These are phyloP conservation scores for Candolleomyces eurysporus DNA, from an alignment of 768 basidiomycete genomes.

Conservation along the genomic window DNA sequence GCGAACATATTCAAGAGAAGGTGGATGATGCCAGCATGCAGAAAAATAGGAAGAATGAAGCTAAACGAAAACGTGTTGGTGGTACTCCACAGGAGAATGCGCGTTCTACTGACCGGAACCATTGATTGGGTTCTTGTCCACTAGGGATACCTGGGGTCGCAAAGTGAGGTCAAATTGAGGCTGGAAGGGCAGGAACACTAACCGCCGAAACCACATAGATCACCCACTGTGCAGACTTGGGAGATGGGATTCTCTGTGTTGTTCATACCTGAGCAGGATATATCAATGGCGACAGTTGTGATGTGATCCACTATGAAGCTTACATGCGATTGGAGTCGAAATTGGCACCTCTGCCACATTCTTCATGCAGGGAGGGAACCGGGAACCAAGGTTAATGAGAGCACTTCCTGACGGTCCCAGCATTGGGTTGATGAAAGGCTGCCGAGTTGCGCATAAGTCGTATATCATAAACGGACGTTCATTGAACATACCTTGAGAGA, in stretches of 20 bases:
- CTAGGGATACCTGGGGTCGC: not conserved
- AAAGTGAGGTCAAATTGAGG: not conserved
- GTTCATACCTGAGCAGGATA: conserved; percentile 59
- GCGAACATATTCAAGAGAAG: conserved; percentile 87
- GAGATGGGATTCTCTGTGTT: conserved; percentile 80
- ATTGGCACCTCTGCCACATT: conserved; percentile 52
- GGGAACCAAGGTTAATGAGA: conserved; percentile 84
- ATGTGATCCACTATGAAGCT: conserved; percentile 16
- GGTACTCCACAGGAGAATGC: not conserved
- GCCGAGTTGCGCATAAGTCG: not conserved
- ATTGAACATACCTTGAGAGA: conserved; percentile 67
- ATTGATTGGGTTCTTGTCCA: conserved; percentile 41
- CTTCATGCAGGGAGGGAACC: conserved; percentile 95
- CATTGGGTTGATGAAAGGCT: conserved; percentile 88
- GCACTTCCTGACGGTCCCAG: conserved; percentile 85
- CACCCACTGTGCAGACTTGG: conserved; percentile 68
- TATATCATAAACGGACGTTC: not conserved
- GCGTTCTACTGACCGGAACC: conserved; percentile 38
- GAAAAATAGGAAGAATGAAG: conserved; percentile 85
- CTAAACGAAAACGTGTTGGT: conserved; percentile 32
- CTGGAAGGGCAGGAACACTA: conserved; percentile 26
- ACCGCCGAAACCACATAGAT: conserved; percentile 90
- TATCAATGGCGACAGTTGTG: not conserved
- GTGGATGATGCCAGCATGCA: conserved; percentile 97
- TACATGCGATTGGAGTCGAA: conserved; percentile 59